Conservation (phyloP, 164 flowering plant species). For the grape (Vitis vinifera) region DNA sequence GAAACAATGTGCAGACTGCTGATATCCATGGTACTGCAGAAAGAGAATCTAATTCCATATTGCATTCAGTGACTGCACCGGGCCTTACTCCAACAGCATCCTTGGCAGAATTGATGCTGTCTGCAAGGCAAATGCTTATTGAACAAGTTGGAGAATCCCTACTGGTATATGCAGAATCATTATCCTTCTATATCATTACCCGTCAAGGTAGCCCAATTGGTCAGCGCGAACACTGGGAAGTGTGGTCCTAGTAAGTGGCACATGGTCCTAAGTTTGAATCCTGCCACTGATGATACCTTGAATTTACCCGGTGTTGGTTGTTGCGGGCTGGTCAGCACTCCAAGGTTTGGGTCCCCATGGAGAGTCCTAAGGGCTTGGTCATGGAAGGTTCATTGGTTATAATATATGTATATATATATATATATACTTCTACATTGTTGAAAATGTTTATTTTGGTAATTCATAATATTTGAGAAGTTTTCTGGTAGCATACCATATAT, state of each 20-base stretch:
- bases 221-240: no score
- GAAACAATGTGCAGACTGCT: slow-evolving; percentile 30
- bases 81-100: slow-evolving; percentile 71
- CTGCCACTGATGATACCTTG: no score
- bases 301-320: no score
- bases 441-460: background rate
- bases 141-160: slow-evolving; percentile 62
- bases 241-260: no score
- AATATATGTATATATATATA: background rate
- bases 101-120: slow-evolving; percentile 68
- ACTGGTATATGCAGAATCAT: slow-evolving; percentile 41
- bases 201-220: no score
- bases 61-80: slow-evolving; percentile 25
- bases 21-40: slow-evolving; percentile 23
- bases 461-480: background rate
- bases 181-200: background rate
- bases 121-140: slow-evolving; percentile 57
- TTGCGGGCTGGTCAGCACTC: no score
- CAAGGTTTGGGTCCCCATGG: no score
- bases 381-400: background rate
- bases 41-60: slow-evolving; percentile 23
- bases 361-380: no score
- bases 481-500: background rate
- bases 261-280: no score
- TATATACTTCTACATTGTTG: background rate